These are phyloP conservation scores for Paecilomyces variotii DNA, from an alignment of 2,329 filamentous ascomycete species.

Conservation along the genomic window DNA sequence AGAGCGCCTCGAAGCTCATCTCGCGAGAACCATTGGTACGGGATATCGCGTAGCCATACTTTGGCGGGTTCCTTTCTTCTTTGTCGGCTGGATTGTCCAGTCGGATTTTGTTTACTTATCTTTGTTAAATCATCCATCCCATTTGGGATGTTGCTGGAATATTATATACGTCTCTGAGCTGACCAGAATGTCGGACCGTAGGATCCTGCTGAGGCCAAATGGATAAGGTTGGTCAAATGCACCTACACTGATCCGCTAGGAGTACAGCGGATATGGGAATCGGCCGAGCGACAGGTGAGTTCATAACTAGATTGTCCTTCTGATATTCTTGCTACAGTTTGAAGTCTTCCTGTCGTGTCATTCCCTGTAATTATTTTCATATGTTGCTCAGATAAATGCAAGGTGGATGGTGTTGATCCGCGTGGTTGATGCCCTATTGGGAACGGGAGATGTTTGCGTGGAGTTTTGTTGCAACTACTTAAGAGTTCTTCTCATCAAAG, in stretches of 20 bases:
- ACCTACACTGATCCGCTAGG: conserved; percentile 37
- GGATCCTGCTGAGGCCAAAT: conserved; percentile 33
- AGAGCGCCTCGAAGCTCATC: conserved; percentile 20
- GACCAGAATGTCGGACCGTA: conserved; percentile 8
- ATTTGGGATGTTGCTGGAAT: background rate
- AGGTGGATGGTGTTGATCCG: background rate
- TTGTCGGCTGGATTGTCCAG: background rate
- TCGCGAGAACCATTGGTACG: conserved; percentile 28
- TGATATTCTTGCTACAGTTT: background rate
- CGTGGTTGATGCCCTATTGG: background rate
- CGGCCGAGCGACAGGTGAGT: conserved; percentile 35
- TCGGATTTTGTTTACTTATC: background rate
- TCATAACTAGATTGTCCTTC: background rate
- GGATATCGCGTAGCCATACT: background rate
- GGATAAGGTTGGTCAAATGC: conserved; percentile 35
- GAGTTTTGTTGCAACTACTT: background rate
- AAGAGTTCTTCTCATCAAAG: too few relatives aligned
- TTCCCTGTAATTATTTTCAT: background rate
- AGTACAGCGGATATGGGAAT: conserved; percentile 37
- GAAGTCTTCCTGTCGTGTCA: background rate
- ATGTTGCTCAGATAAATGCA: background rate
- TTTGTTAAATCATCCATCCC: background rate
- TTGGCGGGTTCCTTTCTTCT: background rate
- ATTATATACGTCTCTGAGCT: background rate
- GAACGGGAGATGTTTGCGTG: background rate